These are phyloP conservation scores for Scedosporium boydii DNA, from an alignment of 2,329 filamentous ascomycete species.

Conservation along the genomic window DNA sequence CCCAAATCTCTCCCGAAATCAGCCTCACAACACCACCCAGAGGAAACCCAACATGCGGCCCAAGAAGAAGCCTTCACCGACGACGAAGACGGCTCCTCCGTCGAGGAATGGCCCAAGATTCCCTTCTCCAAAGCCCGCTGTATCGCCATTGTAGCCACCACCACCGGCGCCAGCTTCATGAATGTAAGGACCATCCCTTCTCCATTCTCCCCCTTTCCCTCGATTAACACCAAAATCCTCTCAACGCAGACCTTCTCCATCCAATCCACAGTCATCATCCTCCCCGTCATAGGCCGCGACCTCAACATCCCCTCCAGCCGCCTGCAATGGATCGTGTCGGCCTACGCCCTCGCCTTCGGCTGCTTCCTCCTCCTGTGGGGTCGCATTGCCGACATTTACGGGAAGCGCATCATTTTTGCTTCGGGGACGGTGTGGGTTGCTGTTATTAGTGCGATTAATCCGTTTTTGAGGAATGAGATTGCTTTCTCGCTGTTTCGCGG, in stretches of 20 bases:
- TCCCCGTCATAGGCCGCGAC: slow-evolving; percentile 50
- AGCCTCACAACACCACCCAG: neutral
- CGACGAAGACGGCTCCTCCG: neutral
- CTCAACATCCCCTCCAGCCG: slow-evolving; percentile 47
- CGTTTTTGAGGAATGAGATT: slow-evolving; percentile 58
- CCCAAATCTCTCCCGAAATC: neutral
- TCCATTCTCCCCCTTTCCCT: neutral
- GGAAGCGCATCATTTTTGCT: slow-evolving; percentile 56
- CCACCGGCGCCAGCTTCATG: slow-evolving; percentile 46
- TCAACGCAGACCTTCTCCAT: slow-evolving; percentile 41
- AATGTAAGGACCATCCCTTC: slow-evolving; percentile 36
- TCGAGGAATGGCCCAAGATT: neutral
- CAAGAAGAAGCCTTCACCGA: neutral
- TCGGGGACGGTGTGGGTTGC: slow-evolving; percentile 55
- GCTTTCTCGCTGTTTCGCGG: slow-evolving; percentile 58
- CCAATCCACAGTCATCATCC: slow-evolving; percentile 51
- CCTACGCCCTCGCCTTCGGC: slow-evolving; percentile 56
- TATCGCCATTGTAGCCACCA: slow-evolving; percentile 43
- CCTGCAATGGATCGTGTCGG: slow-evolving; percentile 58
- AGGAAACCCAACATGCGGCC: neutral
- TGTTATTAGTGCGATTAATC: slow-evolving; percentile 46
- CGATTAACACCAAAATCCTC: neutral
- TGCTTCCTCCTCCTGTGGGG: slow-evolving; percentile 62
- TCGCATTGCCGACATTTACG: slow-evolving; percentile 56
- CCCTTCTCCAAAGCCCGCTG: slow-evolving; percentile 39